Base-by-base conservation (phyloP, 768 basidiomycete genomes). In the Tephrocybe sp. region DNA sequence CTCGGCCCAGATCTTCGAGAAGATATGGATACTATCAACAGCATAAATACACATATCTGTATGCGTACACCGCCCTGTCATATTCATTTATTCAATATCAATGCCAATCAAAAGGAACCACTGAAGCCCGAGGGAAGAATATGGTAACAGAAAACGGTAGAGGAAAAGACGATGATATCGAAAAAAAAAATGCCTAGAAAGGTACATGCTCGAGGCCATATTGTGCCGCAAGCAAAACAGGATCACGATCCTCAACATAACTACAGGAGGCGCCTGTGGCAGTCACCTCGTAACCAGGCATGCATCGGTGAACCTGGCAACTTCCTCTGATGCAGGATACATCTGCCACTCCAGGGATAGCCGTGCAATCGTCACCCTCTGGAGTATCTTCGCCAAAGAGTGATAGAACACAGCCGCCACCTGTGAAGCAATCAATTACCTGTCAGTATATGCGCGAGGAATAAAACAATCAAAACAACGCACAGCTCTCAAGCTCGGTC, bases 401-500 rank as follows among this genome's bases (percentile, higher is more conserved):
- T 59, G 19, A 45, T 33, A 74, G 49, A 29, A 61, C 57, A 49
- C 79, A 80, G 2, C 79, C 79, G 34, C 79, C 78, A 53, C 79
- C 77, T 79, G 38, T 37, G 15, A 22, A 13, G 44, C 21, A 15
- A 36, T 36, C n/a, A 10, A 36, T 11, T 7, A 30, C 51, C 25
- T 31, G 12, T 27, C 38, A 42, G 40, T 7, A 41, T 30, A n/a
- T n/a, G n/a, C n/a, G n/a, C 16, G 46, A 43, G 24, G 3, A 22
- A 39, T n/a, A 11, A 22, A 6, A 15, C 10, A n/a, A 36, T 11
- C 11, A 36, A 4, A n/a, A 16, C 5, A 4, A 72, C 78, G 49
- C 47, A 80, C 79, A 81, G 62, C 77, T 78, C 60, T 78, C 78
- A 7, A 81, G 67, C 33, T 80, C 76, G 33, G 57, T 64, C 50